A percentile compares a stretch with the other conserved stretches of the same genome.
Evolutionary conservation across 768 basidiomycete species (phyloP).

Genomic region (Rossbeevera mucosa): DNA sequence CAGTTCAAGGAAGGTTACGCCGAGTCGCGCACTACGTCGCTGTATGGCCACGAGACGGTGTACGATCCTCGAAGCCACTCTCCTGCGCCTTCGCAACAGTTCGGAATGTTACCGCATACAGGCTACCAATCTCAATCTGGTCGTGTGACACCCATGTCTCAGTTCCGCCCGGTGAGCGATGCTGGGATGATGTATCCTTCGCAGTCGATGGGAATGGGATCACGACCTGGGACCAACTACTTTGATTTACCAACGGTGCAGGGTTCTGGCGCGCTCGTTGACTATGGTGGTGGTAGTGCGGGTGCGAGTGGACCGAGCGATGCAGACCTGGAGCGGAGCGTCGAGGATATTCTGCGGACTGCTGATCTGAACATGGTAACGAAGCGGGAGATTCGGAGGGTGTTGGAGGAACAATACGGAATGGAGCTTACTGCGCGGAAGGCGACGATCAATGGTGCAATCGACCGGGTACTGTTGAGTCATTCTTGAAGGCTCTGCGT

Average conservation of each 20-base stretch:
- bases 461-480: conserved; percentile 64
- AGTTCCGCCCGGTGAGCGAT: conserved; percentile 32
- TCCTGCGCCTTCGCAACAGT: conserved; percentile 65
- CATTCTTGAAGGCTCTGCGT: conserved; percentile 28
- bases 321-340: conserved; percentile 66
- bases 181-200: conserved; percentile 48
- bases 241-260: conserved; percentile 57
- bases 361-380: conserved; percentile 90
- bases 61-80: conserved; percentile 76
- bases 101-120: conserved; percentile 49
- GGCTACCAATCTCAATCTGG: conserved; percentile 80
- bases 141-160: conserved; percentile 63
- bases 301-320: conserved; percentile 53
- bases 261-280: conserved; percentile 47
- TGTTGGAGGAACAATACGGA: conserved; percentile 78
- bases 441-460: conserved; percentile 68
- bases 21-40: conserved; percentile 71
- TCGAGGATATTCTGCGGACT: conserved; percentile 64
- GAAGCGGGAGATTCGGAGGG: conserved; percentile 83
- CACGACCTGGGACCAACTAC: conserved; percentile 71
- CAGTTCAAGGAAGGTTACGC: conserved; percentile 68
- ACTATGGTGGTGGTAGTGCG: conserved; percentile 29
- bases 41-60: conserved; percentile 84
- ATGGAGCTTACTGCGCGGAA: conserved; percentile 73
- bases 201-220: conserved; percentile 59